Conservation (phyloP, 352 stramenopile genomes). For the Pythium sp. region DNA sequence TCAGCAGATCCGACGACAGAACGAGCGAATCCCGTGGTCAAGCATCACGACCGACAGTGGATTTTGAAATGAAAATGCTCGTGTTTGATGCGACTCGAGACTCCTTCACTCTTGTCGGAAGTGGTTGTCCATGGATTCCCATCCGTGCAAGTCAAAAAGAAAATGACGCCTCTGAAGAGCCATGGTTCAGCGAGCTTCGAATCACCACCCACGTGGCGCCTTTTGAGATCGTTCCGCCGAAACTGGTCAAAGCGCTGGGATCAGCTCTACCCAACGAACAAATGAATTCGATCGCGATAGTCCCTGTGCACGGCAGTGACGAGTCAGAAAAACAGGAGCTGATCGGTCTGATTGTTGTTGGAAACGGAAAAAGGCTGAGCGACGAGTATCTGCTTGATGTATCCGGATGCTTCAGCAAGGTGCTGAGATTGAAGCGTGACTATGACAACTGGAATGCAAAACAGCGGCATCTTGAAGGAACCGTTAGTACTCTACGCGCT, state of each 20-base stretch:
- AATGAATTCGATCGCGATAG: slow-evolving; percentile 5
- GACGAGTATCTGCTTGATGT: slow-evolving; percentile 6
- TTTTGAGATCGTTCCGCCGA: slow-evolving; percentile 4
- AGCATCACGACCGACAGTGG: not conserved
- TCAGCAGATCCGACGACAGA: not conserved
- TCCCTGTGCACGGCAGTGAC: not conserved
- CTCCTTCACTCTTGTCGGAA: slow-evolving; percentile 6
- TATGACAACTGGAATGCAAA: not conserved
- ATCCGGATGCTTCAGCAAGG: not conserved
- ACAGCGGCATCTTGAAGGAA: not conserved
- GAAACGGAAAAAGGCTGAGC: not conserved
- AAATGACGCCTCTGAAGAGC: not conserved
- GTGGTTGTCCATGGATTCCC: not conserved
- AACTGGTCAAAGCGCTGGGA: not conserved
- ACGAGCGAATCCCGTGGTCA: not conserved
- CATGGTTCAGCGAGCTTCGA: slow-evolving; percentile 6
- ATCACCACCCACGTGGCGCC: not conserved
- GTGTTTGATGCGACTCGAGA: not conserved
- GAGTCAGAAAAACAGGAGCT: not conserved
- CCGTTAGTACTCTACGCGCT: not conserved
- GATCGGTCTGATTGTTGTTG: slow-evolving; percentile 3
- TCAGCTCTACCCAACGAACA: not conserved
- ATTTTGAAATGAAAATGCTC: not conserved
- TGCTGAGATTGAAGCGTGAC: not conserved
- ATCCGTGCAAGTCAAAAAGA: not conserved